Evolutionary conservation across 2,329 filamentous ascomycete genomes (phyloP).

Genomic region (Botryotinia globosa): DNA sequence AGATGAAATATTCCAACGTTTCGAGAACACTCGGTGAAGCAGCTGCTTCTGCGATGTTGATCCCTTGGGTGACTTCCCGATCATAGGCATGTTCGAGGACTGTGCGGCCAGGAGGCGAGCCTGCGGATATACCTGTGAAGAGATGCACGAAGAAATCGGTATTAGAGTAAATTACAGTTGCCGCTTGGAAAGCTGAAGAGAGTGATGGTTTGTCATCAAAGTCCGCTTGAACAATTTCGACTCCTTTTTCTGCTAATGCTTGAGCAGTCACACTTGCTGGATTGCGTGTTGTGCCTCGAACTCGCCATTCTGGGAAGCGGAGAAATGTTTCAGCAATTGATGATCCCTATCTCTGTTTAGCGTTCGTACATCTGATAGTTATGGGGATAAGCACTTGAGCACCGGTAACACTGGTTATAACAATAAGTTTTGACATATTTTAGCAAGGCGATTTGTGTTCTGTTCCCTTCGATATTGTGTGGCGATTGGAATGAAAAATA

Average conservation of each 20-base stretch:
- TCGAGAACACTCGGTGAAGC: neutral
- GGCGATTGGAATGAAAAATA: neutral
- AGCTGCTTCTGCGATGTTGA: neutral
- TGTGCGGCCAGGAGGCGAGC: neutral
- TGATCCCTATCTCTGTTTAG: neutral
- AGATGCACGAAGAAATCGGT: slow-evolving; percentile 45
- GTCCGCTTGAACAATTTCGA: slow-evolving; percentile 46
- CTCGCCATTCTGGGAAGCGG: slow-evolving; percentile 26
- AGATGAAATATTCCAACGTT: neutral
- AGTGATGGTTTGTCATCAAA: slow-evolving; percentile 43
- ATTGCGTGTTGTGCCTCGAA: slow-evolving; percentile 49
- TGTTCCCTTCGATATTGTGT: neutral
- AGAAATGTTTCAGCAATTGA: slow-evolving; percentile 3
- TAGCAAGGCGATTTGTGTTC: neutral
- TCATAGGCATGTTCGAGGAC: neutral
- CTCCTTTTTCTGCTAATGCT: slow-evolving; percentile 41
- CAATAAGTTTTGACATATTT: slow-evolving; percentile 4
- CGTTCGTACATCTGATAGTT: neutral
- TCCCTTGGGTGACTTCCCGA: neutral
- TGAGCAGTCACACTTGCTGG: slow-evolving; percentile 40
- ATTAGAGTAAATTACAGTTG: slow-evolving; percentile 51
- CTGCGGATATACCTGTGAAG: neutral
- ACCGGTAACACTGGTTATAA: neutral
- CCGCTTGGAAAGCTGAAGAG: slow-evolving; percentile 43
- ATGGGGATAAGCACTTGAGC: neutral